These are phyloP conservation scores for Pseudoneurospora amorphoporcata DNA, from an alignment of 495 filamentous ascomycete genomes.

Conservation along the genomic window DNA sequence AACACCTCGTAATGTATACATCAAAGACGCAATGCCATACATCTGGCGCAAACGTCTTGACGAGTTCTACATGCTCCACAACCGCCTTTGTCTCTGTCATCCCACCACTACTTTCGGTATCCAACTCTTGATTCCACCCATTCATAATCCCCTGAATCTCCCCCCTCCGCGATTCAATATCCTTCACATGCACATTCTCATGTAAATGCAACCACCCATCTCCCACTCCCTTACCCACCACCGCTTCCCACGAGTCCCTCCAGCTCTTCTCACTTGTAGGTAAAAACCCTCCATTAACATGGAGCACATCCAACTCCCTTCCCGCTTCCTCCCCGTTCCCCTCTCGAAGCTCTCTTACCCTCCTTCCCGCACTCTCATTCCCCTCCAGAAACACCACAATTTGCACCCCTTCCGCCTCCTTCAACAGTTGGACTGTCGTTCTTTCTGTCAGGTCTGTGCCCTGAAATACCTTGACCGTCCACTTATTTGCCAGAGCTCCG, in stretches of 20 bases:
- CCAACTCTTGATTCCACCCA: slow-evolving; percentile 16
- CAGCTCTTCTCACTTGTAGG: slow-evolving; percentile 59
- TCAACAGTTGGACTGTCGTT: background rate
- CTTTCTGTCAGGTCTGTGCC: slow-evolving; percentile 2
- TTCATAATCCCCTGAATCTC: slow-evolving; percentile 35
- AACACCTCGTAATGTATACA: slow-evolving; percentile 41
- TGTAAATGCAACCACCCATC: slow-evolving; percentile 73
- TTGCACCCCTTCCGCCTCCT: slow-evolving; percentile 20
- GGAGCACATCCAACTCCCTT: slow-evolving; percentile 32
- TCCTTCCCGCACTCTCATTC: slow-evolving; percentile 45
- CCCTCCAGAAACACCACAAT: slow-evolving; percentile 63
- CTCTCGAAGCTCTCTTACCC: slow-evolving; percentile 27
- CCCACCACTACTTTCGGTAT: background rate
- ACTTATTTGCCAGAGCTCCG: slow-evolving; percentile 59
- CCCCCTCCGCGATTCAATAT: slow-evolving; percentile 46
- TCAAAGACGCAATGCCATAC: slow-evolving; percentile 87
- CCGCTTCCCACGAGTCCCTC: slow-evolving; percentile 46
- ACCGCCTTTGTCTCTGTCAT: slow-evolving; percentile 14
- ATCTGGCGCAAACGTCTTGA: slow-evolving; percentile 89
- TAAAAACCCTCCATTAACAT: slow-evolving; percentile 76
- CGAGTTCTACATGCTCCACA: slow-evolving; percentile 63
- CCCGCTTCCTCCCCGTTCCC: background rate
- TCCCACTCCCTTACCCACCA: background rate
- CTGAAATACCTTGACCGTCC: slow-evolving; percentile 43
- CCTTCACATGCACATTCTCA: slow-evolving; percentile 63